These are phyloP conservation scores for Cryptococcus sp. DNA, from an alignment of 1,284 basidiomycete species.

Conservation along the genomic window DNA sequence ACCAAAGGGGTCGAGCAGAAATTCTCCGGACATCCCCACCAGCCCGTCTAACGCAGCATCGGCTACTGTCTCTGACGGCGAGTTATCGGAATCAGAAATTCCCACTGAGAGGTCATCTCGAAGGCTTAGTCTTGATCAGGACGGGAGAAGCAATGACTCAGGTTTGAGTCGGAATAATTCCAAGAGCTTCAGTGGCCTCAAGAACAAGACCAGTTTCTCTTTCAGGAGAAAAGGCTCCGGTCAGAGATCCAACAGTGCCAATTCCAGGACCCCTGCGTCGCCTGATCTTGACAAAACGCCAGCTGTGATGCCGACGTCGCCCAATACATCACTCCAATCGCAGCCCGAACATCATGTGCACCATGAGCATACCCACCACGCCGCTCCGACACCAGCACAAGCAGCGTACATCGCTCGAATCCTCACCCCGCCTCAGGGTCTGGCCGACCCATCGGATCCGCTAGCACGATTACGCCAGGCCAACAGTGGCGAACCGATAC, in stretches of 20 bases:
- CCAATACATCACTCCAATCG: neutral
- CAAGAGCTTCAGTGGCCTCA: slow-evolving; percentile 26
- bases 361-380: slow-evolving; percentile 19
- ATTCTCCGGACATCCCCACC: slow-evolving; percentile 3
- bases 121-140: slow-evolving; percentile 29
- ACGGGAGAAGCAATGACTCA: slow-evolving; percentile 15
- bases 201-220: slow-evolving; percentile 34
- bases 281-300: slow-evolving; percentile 7
- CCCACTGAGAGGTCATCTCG: slow-evolving; percentile 10
- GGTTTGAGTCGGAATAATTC: slow-evolving; percentile 21
- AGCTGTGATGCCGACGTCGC: slow-evolving; percentile 7
- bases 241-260: slow-evolving; percentile 24
- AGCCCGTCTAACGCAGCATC: slow-evolving; percentile 4
- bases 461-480: slow-evolving; percentile 43
- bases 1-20: slow-evolving; percentile 16
- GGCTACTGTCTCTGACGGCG: slow-evolving; percentile 38
- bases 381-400: slow-evolving; percentile 49
- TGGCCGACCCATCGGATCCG: slow-evolving; percentile 31
- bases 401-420: slow-evolving; percentile 53
- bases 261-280: slow-evolving; percentile 5
- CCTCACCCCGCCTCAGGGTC: slow-evolving; percentile 37
- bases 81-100: slow-evolving; percentile 37
- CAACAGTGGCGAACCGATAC: slow-evolving; percentile 27
- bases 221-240: slow-evolving; percentile 40
- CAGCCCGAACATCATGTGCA: slow-evolving; percentile 2